Evolutionary conservation across 768 basidiomycete genomes (phyloP).

Genomic region (Kwoniella mangroviensis): DNA sequence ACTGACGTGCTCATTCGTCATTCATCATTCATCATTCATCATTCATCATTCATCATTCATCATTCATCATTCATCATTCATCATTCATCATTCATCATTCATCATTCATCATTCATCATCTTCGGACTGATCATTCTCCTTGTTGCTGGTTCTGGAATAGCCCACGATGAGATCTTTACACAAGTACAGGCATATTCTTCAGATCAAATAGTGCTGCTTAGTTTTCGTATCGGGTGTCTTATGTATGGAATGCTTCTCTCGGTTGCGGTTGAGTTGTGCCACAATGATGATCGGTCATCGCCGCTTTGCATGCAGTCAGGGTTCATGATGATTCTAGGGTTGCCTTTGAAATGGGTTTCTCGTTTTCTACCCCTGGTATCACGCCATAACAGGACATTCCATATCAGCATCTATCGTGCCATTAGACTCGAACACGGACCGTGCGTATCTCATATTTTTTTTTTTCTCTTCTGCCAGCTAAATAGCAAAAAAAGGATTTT

Average conservation of each 20-base stretch:
- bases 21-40: too few species aligned
- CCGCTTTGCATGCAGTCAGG: not conserved
- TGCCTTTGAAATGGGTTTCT: constrained; percentile 2
- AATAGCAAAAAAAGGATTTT: not conserved
- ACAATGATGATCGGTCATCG: constrained; percentile 7
- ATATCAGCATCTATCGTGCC: not conserved
- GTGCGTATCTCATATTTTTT: not conserved
- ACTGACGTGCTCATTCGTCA: constrained; percentile 14
- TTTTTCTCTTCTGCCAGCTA: not conserved
- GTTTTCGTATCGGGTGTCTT: not conserved
- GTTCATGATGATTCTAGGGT: not conserved
- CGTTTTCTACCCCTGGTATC: not conserved
- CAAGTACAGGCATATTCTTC: constrained; percentile 32
- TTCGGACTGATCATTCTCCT: not conserved
- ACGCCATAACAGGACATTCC: constrained; percentile 11
- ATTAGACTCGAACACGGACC: constrained; percentile 2
- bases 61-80: too few species aligned
- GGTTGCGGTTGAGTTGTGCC: not conserved
- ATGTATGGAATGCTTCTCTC: not conserved
- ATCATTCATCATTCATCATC: not conserved
- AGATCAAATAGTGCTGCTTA: not conserved
- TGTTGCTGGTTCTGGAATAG: constrained; percentile 9
- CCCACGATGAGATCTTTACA: constrained; percentile 39
- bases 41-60: too few species aligned
- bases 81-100: too few species aligned